phyloP scores from a whole-genome alignment of 306 rosid genomes.

The Sechiopsis laciniata region DNA sequence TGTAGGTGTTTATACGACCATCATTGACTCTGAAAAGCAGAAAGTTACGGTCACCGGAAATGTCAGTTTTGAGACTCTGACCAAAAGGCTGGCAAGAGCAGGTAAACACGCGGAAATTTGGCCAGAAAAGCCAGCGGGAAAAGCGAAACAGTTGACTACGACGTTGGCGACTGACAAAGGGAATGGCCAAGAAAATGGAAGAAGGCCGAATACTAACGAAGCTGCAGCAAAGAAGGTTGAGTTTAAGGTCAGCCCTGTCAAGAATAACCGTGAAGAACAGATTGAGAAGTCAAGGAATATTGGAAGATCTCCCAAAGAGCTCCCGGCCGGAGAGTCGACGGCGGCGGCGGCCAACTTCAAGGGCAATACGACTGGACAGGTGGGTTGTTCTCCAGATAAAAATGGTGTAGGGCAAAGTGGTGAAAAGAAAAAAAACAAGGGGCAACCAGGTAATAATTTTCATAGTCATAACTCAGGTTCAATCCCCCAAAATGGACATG shows the following conservation, averaged over 20 bases:
- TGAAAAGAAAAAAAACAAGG: conserved; percentile 30
- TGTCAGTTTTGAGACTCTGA: conserved; percentile 54
- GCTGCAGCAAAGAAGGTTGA: conserved; percentile 31
- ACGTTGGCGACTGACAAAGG: conserved; percentile 32
- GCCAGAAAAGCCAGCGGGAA: conserved; percentile 43
- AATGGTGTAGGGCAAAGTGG: conserved; percentile 30
- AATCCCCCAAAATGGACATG: conserved; percentile 22
- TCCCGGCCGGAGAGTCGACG: conserved; percentile 19
- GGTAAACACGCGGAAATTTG: conserved; percentile 75
- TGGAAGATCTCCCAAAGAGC: conserved; percentile 26
- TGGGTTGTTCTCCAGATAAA: conserved; percentile 16
- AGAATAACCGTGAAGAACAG: conserved; percentile 23
- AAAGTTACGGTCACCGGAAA: conserved; percentile 71
- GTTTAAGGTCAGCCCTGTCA: conserved; percentile 27
- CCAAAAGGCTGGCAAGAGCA: conserved; percentile 48
- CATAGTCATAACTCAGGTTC: conserved; percentile 18
- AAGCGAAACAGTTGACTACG: conserved; percentile 36
- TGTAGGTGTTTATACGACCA: conserved; percentile 65
- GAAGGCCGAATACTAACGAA: conserved; percentile 23
- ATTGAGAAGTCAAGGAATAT: conserved; percentile 23
- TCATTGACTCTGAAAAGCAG: conserved; percentile 52
- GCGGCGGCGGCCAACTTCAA: conserved; percentile 16
- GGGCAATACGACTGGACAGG: conserved; percentile 20
- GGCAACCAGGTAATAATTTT: conserved; percentile 28
- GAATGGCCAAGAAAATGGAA: conserved; percentile 28